Percentiles rank a stretch among this genome's conserved stretches.
Conservation (phyloP, 2,329 filamentous ascomycete genomes). For the Neophaeococcomyces mojaviensis region DNA sequence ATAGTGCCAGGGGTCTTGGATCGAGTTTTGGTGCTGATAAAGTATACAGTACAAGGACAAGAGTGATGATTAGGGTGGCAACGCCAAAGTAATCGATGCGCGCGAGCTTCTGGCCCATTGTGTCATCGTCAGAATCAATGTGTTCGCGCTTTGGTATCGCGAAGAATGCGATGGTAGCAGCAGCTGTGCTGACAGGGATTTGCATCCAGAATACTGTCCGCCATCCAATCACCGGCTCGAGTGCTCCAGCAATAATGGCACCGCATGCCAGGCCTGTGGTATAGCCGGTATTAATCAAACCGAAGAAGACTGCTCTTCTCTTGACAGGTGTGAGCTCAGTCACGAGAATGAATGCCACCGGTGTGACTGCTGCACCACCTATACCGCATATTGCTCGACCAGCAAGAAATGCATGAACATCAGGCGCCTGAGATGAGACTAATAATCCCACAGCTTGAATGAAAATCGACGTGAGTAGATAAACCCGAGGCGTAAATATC, state of each 20-base stretch:
- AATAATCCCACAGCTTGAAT: conserved; percentile 56
- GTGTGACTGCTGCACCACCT: conserved; percentile 65
- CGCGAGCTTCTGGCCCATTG: conserved; percentile 48
- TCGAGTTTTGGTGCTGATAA: conserved; percentile 59
- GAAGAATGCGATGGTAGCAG: conserved; percentile 56
- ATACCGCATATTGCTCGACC: conserved; percentile 62
- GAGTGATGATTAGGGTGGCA: conserved; percentile 54
- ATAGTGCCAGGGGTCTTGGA: conserved; percentile 52
- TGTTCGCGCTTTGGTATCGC: conserved; percentile 50
- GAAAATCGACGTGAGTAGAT: conserved; percentile 55
- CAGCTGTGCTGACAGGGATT: conserved; percentile 54
- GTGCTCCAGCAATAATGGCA: conserved; percentile 60
- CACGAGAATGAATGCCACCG: conserved; percentile 65
- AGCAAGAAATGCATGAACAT: conserved; percentile 56
- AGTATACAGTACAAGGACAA: conserved; percentile 65
- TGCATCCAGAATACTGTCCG: conserved; percentile 67
- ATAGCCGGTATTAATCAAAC: conserved; percentile 64
- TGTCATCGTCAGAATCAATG: conserved; percentile 28
- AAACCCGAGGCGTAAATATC: conserved; percentile 59
- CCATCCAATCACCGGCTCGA: conserved; percentile 62
- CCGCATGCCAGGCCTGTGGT: conserved; percentile 65
- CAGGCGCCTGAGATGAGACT: conserved; percentile 54
- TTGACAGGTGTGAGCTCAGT: conserved; percentile 64
- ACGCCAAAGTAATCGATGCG: conserved; percentile 70
- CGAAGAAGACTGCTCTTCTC: conserved; percentile 64